Evolutionary conservation across 2,329 filamentous ascomycete species (phyloP).

Genomic region (Aspergillus eucalypticola): DNA sequence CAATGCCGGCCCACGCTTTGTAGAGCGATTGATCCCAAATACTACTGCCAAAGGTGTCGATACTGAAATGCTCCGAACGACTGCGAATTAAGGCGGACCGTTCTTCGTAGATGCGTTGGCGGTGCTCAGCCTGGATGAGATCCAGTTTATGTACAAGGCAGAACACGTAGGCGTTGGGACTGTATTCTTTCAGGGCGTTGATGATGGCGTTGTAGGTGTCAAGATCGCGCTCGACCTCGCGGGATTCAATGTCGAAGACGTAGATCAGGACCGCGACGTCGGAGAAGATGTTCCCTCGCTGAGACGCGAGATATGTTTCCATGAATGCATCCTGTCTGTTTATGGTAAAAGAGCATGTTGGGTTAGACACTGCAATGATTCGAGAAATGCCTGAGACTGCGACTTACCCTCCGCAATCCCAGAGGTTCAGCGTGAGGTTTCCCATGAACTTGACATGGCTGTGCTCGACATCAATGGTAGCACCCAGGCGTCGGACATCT

Average conservation of each 20-base stretch:
- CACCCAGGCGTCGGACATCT: conserved; percentile 87
- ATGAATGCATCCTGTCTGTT: conserved; percentile 92
- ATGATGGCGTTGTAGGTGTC: conserved; percentile 91
- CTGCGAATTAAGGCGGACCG: conserved; percentile 74
- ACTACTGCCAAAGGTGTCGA: conserved; percentile 89
- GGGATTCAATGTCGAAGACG: conserved; percentile 97
- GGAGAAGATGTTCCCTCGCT: conserved; percentile 93
- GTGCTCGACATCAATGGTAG: conserved; percentile 97
- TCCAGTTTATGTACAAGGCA: conserved; percentile 99
- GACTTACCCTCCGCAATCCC: conserved; percentile 88
- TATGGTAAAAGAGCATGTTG: neutral
- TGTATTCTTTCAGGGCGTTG: conserved; percentile 82
- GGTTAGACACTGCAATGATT: neutral
- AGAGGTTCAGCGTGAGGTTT: conserved; percentile 93
- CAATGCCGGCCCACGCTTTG: conserved; percentile 97
- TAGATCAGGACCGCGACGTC: conserved; percentile 97
- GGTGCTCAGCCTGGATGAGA: conserved; percentile 76
- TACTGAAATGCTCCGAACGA: conserved; percentile 70
- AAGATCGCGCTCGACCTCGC: conserved; percentile 89
- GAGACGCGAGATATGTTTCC: conserved; percentile 95
- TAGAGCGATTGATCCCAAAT: conserved; percentile 99
- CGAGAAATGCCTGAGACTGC: neutral
- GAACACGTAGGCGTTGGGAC: conserved; percentile 79
- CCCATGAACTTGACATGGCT: conserved; percentile 99
- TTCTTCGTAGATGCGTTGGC: conserved; percentile 81